Evolutionary conservation across 2,329 filamentous ascomycete species (phyloP), one percentile per base, ranked within the genome.

Genomic region (Aspergillus viridinutans): DNA sequence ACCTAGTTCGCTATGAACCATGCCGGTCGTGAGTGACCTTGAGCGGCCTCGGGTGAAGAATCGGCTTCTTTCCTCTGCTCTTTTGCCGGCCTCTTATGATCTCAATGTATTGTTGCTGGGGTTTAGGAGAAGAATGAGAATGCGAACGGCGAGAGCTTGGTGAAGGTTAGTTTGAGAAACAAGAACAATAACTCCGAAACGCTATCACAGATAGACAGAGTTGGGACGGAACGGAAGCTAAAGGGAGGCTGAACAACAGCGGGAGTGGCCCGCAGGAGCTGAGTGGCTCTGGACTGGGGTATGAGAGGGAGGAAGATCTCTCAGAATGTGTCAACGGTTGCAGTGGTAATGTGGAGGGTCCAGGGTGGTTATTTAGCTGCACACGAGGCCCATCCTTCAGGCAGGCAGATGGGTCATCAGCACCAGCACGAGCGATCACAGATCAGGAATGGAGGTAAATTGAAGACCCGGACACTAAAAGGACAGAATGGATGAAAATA

Each of bases 1-100:
- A 65, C 66, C 71, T 58, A 75, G 69, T 66, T 74, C 74, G 67
- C 72, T 69, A 64, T 75, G 74, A 69, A 76, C 72, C 73, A 76
- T 75, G 65, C 72, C 72, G 64, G 74, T 72, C 73, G 76, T 73
- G 66, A 68, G 65, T 67, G 67, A 67, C 63, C 67, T 67, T 58
- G 57, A 57, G 59, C 59, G 57, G 67, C 55, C 65, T 62, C 55
- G 54, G 58, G 59, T 59, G 50, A 58, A 65, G 58, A 59, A 52
- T 54, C 48, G 52, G 50, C 54, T 52, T 21, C 45, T 52, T 61
- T 43, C 17, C 49, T 52, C 48, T 48, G 43, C 42, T 42, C 21
- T 21, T 55, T 28, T 45, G 51, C 38, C 54, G 12, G 38, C 52
- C 53, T 54, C 49, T 48, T 45, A 51, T 54, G 17, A 35, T 55